phyloP scores from a whole-genome alignment of 495 filamentous ascomycete species.

The Poronia punctata region DNA sequence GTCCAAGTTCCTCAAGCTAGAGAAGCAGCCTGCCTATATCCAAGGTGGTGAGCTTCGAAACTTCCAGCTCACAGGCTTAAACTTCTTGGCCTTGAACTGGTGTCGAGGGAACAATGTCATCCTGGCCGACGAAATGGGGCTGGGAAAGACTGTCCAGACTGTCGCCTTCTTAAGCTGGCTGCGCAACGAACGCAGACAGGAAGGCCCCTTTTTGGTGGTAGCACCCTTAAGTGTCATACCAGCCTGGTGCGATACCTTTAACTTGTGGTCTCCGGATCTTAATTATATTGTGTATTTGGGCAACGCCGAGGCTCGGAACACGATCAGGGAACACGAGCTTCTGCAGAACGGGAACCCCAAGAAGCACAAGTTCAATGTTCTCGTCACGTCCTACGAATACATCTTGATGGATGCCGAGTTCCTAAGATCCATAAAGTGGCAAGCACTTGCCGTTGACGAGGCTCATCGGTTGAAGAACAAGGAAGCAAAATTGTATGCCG shows the following conservation, averaged over 20 bases:
- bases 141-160: conserved; percentile 97
- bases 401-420: conserved; percentile 73
- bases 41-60: conserved; percentile 79
- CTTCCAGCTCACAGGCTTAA: conserved; percentile 89
- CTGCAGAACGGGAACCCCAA: conserved; percentile 75
- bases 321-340: conserved; percentile 82
- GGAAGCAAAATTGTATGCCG: conserved; percentile 83
- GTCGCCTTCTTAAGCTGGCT: conserved; percentile 97
- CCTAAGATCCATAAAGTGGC: conserved; percentile 86
- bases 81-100: conserved; percentile 95
- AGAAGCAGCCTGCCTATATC: conserved; percentile 77
- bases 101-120: conserved; percentile 86
- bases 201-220: conserved; percentile 92
- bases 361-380: conserved; percentile 86
- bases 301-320: conserved; percentile 69
- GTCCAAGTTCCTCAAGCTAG: conserved; percentile 60
- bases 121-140: conserved; percentile 95
- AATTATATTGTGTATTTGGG: conserved; percentile 98
- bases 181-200: conserved; percentile 79
- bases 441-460: conserved; percentile 93
- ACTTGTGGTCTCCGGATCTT: conserved; percentile 89
- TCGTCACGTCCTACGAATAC: conserved; percentile 95
- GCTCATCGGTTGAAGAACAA: conserved; percentile 95
- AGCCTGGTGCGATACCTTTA: conserved; percentile 96
- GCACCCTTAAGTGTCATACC: conserved; percentile 94